These are phyloP conservation scores for Huntiella savannae DNA, from an alignment of 2,329 filamentous ascomycete species.

Conservation along the genomic window DNA sequence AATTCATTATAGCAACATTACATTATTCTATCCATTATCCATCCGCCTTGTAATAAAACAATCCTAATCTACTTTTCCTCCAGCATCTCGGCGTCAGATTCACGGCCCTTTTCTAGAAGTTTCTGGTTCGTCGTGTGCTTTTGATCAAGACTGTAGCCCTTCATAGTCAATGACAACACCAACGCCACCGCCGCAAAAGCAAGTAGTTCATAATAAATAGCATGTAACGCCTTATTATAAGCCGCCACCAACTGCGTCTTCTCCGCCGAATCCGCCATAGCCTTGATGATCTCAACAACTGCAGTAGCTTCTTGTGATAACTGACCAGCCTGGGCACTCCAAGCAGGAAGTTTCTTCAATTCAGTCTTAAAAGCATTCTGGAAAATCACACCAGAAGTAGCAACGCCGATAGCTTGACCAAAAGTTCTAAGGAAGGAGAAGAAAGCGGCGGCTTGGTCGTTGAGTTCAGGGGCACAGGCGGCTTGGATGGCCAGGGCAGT, in stretches of 20 bases:
- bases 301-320: slow-evolving; percentile 39
- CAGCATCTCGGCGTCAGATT: neutral
- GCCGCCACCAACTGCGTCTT: slow-evolving; percentile 17
- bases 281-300: slow-evolving; percentile 37
- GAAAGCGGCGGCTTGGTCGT: slow-evolving; percentile 41
- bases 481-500: slow-evolving; percentile 46
- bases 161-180: slow-evolving; percentile 19
- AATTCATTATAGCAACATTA: neutral
- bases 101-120: slow-evolving; percentile 2
- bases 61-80: neutral
- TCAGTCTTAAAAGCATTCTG: slow-evolving; percentile 42
- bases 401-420: slow-evolving; percentile 16
- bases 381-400: slow-evolving; percentile 42
- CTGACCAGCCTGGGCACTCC: slow-evolving; percentile 23
- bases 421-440: slow-evolving; percentile 34
- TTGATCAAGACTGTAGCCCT: slow-evolving; percentile 17
- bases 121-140: slow-evolving; percentile 16
- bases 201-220: slow-evolving; percentile 19
- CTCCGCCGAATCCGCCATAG: slow-evolving; percentile 22
- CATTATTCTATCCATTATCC: neutral
- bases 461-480: slow-evolving; percentile 25
- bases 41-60: neutral
- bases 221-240: slow-evolving; percentile 18
- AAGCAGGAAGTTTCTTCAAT: slow-evolving; percentile 26
- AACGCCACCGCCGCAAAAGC: slow-evolving; percentile 15